These are phyloP conservation scores for Nakaseomyces nivariensis DNA, from an alignment of 1,139 yeast genomes.

Conservation along the genomic window DNA sequence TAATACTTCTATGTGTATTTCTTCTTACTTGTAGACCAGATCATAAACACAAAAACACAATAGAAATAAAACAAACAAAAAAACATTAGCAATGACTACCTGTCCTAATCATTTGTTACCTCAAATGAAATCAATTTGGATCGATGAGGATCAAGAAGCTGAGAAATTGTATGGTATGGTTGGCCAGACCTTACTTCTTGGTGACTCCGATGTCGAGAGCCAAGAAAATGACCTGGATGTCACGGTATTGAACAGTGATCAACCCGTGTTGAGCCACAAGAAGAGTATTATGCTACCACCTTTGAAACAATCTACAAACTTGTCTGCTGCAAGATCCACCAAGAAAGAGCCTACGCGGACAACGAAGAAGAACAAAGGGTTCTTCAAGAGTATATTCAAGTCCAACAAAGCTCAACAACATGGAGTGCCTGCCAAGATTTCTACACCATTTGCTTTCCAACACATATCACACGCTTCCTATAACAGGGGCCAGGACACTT, in stretches of 20 bases:
- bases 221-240: constrained; percentile 22
- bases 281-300: constrained; percentile 30
- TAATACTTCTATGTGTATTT: background rate
- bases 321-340: too few relatives aligned
- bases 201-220: constrained; percentile 1
- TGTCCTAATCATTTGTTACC: constrained; percentile 12
- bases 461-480: constrained; percentile 26
- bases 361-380: constrained; percentile 4
- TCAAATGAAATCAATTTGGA: constrained; percentile 34
- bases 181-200: constrained; percentile 5
- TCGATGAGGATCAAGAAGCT: constrained; percentile 32
- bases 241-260: constrained; percentile 26
- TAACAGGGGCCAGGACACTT: background rate
- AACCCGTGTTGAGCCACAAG: constrained; percentile 25
- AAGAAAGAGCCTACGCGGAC: background rate
- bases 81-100: background rate
- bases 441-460: constrained; percentile 24
- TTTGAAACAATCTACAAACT: constrained; percentile 12
- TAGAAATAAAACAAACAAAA: background rate
- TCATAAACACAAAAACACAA: background rate
- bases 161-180: constrained; percentile 19
- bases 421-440: constrained; percentile 10
- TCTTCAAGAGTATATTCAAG: constrained; percentile 3
- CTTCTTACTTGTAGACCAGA: background rate
- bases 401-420: constrained; percentile 3